Evolutionary conservation across 1,284 basidiomycete species (phyloP).

Genomic region (Xerocomus cyaneibrunnescens): DNA sequence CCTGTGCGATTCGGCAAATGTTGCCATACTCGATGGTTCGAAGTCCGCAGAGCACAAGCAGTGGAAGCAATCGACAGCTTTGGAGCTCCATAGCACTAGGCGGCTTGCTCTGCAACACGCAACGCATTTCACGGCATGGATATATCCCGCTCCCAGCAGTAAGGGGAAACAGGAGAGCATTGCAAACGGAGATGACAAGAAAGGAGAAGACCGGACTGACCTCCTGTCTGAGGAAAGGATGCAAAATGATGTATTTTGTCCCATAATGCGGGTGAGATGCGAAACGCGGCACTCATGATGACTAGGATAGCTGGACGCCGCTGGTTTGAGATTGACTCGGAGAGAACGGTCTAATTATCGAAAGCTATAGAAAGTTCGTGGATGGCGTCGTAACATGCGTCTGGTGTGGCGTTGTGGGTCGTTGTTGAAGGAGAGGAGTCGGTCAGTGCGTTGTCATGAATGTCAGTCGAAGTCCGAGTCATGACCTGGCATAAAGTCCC

Average conservation of each 20-base stretch:
- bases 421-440: not conserved
- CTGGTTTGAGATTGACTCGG: not conserved
- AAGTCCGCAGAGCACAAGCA: not conserved
- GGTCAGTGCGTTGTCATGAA: not conserved
- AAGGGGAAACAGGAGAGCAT: not conserved
- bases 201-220: conserved; percentile 68
- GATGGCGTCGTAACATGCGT: conserved; percentile 11
- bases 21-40: not conserved
- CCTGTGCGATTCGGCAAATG: not conserved
- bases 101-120: not conserved
- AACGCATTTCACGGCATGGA: not conserved
- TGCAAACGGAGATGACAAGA: not conserved
- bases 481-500: too few relatives aligned
- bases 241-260: conserved; percentile 94
- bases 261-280: conserved; percentile 82
- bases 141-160: not conserved
- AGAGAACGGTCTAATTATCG: not conserved
- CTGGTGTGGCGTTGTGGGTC: too few relatives aligned
- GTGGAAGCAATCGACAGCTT: not conserved
- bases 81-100: not conserved
- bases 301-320: not conserved
- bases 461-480: too few relatives aligned
- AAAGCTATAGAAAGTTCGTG: not conserved
- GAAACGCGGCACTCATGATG: conserved; percentile 45
- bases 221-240: conserved; percentile 90